These are phyloP conservation scores for Brassica nigra DNA, from an alignment of 345 rosid genomes.

Conservation along the genomic window DNA sequence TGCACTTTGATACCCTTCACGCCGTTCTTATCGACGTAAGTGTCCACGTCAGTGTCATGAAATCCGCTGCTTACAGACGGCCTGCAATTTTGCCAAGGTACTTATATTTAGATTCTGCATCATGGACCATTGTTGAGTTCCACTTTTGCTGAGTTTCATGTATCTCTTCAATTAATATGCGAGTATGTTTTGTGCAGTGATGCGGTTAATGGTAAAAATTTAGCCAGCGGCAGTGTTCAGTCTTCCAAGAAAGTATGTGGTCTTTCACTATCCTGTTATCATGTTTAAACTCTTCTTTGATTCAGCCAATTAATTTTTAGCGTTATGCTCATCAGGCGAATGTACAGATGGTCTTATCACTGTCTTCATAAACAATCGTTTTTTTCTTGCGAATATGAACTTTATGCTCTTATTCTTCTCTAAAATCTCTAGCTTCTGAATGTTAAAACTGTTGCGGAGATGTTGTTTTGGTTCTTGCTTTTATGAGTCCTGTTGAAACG, in stretches of 20 bases:
- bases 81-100: slow-evolving; percentile 67
- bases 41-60: slow-evolving; percentile 71
- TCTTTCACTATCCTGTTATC: slow-evolving; percentile 9
- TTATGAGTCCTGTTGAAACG: not conserved
- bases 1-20: slow-evolving; percentile 85
- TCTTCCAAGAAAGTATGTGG: slow-evolving; percentile 62
- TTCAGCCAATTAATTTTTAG: not conserved
- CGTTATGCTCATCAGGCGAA: not conserved
- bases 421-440: not conserved
- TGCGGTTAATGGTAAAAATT: slow-evolving; percentile 40
- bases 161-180: slow-evolving; percentile 13
- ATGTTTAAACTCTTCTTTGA: not conserved
- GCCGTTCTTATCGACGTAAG: slow-evolving; percentile 82
- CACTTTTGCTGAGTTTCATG: not conserved
- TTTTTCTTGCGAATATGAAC: not conserved
- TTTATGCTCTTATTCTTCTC: slow-evolving; percentile 4
- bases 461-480: not conserved
- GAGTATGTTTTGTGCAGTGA: slow-evolving; percentile 52
- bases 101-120: slow-evolving; percentile 26
- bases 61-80: slow-evolving; percentile 54
- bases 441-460: slow-evolving; percentile 5
- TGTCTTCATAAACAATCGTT: not conserved
- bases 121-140: slow-evolving; percentile 10
- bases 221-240: slow-evolving; percentile 47
- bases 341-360: not conserved